Evolutionary conservation across 2,329 filamentous ascomycete species (phyloP).

Genomic region (Pseudogymnoascus sp.): DNA sequence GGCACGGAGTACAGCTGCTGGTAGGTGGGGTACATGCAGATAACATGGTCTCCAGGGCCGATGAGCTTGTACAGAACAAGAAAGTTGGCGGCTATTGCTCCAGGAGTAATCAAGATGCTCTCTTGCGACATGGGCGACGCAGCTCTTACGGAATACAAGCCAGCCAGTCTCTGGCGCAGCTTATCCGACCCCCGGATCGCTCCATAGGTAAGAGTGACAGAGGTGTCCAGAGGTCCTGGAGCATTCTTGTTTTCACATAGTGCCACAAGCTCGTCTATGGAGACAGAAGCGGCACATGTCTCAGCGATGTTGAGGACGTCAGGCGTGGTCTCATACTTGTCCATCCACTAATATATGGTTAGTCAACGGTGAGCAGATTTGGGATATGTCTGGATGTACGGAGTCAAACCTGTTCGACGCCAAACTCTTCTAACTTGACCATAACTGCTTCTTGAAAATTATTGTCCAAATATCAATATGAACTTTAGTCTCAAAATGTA

Average conservation of each 20-base stretch:
- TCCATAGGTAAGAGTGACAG: conserved; percentile 63
- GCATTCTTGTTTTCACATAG: conserved; percentile 49
- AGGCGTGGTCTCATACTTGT: conserved; percentile 49
- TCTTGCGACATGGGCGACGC: conserved; percentile 44
- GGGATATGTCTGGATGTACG: neutral
- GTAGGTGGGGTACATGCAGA: conserved; percentile 82
- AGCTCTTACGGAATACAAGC: conserved; percentile 54
- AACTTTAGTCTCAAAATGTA: neutral
- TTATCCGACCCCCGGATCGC: conserved; percentile 60
- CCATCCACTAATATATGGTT: conserved; percentile 48
- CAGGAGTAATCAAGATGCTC: conserved; percentile 68
- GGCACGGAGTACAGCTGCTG: conserved; percentile 77
- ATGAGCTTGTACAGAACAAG: conserved; percentile 68
- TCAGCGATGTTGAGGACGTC: conserved; percentile 66
- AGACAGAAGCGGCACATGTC: conserved; percentile 70
- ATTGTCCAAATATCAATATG: neutral
- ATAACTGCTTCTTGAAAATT: conserved; percentile 22
- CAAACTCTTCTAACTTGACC: conserved; percentile 36
- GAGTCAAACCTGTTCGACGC: conserved; percentile 14
- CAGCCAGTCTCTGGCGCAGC: conserved; percentile 57
- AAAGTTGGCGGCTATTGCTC: conserved; percentile 80
- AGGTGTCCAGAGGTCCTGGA: conserved; percentile 40
- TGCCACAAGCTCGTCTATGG: conserved; percentile 56
- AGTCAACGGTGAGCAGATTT: neutral
- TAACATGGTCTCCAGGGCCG: conserved; percentile 69